Conservation (phyloP, 768 basidiomycete genomes). For the Suillus americanus region DNA sequence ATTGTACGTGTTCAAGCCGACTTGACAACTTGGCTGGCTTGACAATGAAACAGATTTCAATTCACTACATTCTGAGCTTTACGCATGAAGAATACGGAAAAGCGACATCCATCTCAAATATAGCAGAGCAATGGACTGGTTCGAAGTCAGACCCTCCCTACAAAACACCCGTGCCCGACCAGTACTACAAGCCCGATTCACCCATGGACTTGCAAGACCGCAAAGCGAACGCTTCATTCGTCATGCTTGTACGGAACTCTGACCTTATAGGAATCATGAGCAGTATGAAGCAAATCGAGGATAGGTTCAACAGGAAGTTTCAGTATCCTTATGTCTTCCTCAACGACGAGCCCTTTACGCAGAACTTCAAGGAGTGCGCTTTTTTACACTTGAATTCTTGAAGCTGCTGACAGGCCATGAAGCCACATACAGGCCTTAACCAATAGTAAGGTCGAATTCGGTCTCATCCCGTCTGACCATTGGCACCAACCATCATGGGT, state of each 20-base stretch:
- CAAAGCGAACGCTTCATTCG: conserved; percentile 82
- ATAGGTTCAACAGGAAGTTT: conserved; percentile 79
- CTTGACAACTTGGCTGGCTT: conserved; percentile 13
- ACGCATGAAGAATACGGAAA: conserved; percentile 43
- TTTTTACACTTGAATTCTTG: not conserved
- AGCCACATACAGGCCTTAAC: conserved; percentile 34
- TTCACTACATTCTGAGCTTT: conserved; percentile 43
- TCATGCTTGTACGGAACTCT: conserved; percentile 72
- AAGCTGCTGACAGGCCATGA: conserved; percentile 14
- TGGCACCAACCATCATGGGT: conserved; percentile 82
- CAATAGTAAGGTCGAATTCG: conserved; percentile 45
- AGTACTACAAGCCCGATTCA: conserved; percentile 50
- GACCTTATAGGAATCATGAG: conserved; percentile 59
- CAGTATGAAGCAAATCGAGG: conserved; percentile 78
- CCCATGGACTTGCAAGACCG: conserved; percentile 40
- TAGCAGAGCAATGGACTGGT: conserved; percentile 25
- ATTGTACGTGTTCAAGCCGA: conserved; percentile 39
- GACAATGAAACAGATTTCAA: conserved; percentile 28
- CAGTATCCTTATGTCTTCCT: conserved; percentile 88
- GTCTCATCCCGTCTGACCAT: conserved; percentile 63
- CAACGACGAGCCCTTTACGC: conserved; percentile 79
- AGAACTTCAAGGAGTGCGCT: conserved; percentile 69
- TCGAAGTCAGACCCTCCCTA: conserved; percentile 42
- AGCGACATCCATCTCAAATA: conserved; percentile 38
- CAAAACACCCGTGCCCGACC: conserved; percentile 57